phyloP scores from a whole-genome alignment of 1,284 basidiomycete genomes.

The Salmacisia buchloeana region DNA sequence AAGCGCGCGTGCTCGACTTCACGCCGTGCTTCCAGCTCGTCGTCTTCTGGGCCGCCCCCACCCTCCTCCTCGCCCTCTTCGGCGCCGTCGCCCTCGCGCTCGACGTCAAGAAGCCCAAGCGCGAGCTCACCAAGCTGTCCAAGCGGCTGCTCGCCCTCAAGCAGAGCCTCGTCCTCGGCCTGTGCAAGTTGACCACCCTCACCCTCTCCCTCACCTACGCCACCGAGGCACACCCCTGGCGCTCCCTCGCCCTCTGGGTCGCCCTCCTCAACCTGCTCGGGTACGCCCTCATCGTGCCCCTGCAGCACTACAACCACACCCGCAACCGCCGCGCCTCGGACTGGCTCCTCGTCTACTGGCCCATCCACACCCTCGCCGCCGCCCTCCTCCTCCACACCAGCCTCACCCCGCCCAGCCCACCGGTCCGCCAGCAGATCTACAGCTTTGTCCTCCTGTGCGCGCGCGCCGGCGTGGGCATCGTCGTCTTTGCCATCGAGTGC shows the following conservation, averaged over 20 bases:
- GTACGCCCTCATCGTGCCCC: constrained; percentile 42
- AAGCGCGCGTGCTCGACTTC: constrained; percentile 65
- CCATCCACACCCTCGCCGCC: constrained; percentile 60
- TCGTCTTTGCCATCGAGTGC: constrained; percentile 38
- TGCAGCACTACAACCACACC: constrained; percentile 63
- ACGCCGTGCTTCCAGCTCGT: constrained; percentile 77
- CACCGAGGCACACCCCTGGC: constrained; percentile 21
- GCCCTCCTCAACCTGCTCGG: constrained; percentile 16
- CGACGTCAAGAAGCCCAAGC: constrained; percentile 15
- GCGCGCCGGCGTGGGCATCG: constrained; percentile 26
- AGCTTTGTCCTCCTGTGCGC: constrained; percentile 33
- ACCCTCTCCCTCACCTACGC: constrained; percentile 50
- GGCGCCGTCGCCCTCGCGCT: constrained; percentile 23
- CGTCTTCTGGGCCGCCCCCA: constrained; percentile 31
- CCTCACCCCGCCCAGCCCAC: constrained; percentile 24
- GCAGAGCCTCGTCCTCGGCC: constrained; percentile 53
- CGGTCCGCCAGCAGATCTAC: constrained; percentile 23
- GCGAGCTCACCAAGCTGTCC: constrained; percentile 23
- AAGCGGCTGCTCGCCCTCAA: constrained; percentile 29
- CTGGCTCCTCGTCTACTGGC: constrained; percentile 76
- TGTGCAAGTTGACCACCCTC: constrained; percentile 61
- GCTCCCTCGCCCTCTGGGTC: constrained; percentile 28
- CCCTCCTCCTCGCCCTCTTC: constrained; percentile 29
- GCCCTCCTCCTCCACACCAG: constrained; percentile 57
- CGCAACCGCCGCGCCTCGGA: constrained; percentile 72